A percentile compares a stretch with the other conserved stretches of the same genome.
Evolutionary conservation across 2,329 filamentous ascomycete genomes (phyloP).

Genomic region (Aspergillus fumigatus): DNA sequence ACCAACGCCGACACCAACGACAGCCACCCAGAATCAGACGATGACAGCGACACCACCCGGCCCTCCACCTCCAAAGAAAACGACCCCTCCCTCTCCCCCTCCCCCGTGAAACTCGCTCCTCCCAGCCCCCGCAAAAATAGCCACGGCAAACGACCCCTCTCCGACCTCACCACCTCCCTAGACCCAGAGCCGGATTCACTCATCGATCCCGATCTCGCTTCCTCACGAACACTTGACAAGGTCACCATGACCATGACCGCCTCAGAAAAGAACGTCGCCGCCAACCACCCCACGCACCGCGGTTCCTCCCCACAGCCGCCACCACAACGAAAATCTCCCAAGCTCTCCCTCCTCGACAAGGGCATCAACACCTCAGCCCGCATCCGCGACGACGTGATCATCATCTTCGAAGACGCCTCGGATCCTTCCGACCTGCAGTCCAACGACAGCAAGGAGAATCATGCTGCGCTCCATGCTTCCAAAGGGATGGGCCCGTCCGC

Average conservation of each 20-base stretch:
- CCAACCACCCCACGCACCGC: constrained; percentile 23
- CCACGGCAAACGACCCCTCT: constrained; percentile 41
- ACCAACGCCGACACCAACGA: background rate
- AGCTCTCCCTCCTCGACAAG: constrained; percentile 23
- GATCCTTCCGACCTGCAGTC: constrained; percentile 11
- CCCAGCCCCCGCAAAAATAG: constrained; percentile 34
- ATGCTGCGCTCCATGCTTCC: constrained; percentile 5
- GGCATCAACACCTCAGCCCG: constrained; percentile 21
- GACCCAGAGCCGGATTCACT: constrained; percentile 26
- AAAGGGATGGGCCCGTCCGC: constrained; percentile 11
- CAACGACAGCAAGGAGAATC: constrained; percentile 24
- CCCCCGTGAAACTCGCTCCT: constrained; percentile 31
- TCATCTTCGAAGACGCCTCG: constrained; percentile 31
- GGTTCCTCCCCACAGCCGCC: constrained; percentile 14
- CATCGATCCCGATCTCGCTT: constrained; percentile 20
- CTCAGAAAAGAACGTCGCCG: constrained; percentile 41
- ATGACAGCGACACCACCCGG: constrained; percentile 21
- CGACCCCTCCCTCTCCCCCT: constrained; percentile 39
- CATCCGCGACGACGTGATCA: constrained; percentile 21
- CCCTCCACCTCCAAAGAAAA: constrained; percentile 45
- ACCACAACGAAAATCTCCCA: constrained; percentile 32
- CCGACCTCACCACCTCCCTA: constrained; percentile 34
- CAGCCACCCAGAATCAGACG: constrained; percentile 8
- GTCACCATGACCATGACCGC: constrained; percentile 20
- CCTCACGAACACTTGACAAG: constrained; percentile 21